Evolutionary conservation across 78 protist genomes (phyloP).

Genomic region (Bodo saltans): DNA sequence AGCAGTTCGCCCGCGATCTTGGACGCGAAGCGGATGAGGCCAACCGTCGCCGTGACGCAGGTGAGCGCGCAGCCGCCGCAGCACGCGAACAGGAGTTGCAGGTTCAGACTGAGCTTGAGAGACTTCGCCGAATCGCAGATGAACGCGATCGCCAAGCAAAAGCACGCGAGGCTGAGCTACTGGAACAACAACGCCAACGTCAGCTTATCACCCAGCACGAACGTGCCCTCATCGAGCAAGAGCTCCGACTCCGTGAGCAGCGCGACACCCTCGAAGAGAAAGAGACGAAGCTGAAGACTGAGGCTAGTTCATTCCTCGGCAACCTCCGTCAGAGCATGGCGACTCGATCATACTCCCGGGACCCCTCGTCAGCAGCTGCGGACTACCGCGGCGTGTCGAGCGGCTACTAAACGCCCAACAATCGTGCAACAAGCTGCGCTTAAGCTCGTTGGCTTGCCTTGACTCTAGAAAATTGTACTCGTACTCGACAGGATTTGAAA

Average conservation of each 20-base stretch:
- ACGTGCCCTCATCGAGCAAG: slow-evolving; percentile 14
- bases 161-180: background rate
- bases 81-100: background rate
- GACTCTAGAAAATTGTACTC: too few species aligned
- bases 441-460: too few species aligned
- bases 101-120: background rate
- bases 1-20: background rate
- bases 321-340: background rate
- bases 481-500: too few species aligned
- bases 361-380: background rate
- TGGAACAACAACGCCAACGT: background rate
- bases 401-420: too few species aligned
- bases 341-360: too few species aligned
- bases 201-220: slow-evolving; percentile 11
- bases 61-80: background rate
- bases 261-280: slow-evolving; percentile 27
- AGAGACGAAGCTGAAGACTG: slow-evolving; percentile 18
- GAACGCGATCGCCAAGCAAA: background rate
- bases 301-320: slow-evolving; percentile 9
- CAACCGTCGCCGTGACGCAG: background rate
- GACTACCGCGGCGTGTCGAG: too few species aligned
- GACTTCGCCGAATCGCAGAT: background rate
- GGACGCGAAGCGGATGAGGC: background rate
- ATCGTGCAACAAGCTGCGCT: too few species aligned
- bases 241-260: slow-evolving; percentile 29